Base-by-base conservation (phyloP, 2,329 filamentous ascomycete genomes). In the Talaromyces sp. region DNA sequence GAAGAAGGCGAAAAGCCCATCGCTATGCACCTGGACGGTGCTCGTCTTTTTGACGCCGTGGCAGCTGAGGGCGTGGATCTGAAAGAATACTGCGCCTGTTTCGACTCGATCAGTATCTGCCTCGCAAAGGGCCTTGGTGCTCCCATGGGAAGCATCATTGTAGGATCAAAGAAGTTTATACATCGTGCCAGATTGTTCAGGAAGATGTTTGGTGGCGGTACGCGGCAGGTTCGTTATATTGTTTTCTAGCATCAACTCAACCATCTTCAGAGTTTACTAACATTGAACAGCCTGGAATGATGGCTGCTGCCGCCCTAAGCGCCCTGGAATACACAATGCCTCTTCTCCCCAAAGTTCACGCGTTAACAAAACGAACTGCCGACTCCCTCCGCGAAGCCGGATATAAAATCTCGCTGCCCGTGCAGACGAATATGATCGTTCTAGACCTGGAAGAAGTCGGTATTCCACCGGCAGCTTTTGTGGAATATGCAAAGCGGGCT, bases 101-200 rank as follows among this genome's bases (percentile, higher is more conserved):
- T 73, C 57, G 70, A 73, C 56, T 68, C 63, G 11, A 65, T 70
- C 15, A 67, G 64, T n/a, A 65, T 73, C 43, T 72, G 69, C 53
- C 60, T 73, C 21, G 64, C 69, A 7, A 72, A 72, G 56, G 67
- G 68, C 3, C 63, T 71, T 10, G 69, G 70, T 19, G 70, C 70
- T 10, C 70, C 70, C 0, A 64, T 72, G 61, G 69, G 70, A 7
- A 67, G 68, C 36, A 60, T 73, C 17, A 65, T 73, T 50, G 64
- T 67, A 1, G 67, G 69, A 15, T 63, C 63, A 3, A 64, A 60
- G 21, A 51, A 60, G 17, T 66, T 66, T 40, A 70, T 72, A 35
- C 60, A 67, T 17, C 65, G 63, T 8, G 69, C 70, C 9, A 64
- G 63, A 21, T 70, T 65, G 63, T 63, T 71, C 36, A 59, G 66